Conservation (phyloP, 179 eudicot genomes). For the Spinacia oleracea region DNA sequence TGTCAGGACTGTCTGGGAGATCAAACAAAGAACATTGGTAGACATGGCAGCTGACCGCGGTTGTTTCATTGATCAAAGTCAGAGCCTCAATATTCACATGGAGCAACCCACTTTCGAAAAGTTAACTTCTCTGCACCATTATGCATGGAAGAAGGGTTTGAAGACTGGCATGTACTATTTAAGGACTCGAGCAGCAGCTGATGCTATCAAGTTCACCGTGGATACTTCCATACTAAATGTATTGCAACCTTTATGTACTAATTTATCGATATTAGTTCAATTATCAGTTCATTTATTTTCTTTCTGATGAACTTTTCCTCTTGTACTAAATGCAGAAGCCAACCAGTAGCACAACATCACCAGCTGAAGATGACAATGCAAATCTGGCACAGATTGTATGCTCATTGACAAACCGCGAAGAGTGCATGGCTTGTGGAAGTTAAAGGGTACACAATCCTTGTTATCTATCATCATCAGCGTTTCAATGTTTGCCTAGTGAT, state of each 20-base stretch:
- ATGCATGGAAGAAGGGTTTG: conserved; percentile 87
- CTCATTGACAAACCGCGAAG: conserved; percentile 73
- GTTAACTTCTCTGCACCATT: conserved; percentile 81
- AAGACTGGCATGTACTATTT: conserved; percentile 94
- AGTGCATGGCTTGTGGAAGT: conserved; percentile 86
- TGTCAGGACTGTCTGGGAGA: conserved; percentile 92
- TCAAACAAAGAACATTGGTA: conserved; percentile 74
- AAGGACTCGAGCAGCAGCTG: conserved; percentile 87
- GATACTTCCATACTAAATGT: conserved; percentile 75
- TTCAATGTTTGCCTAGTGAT: too few species aligned
- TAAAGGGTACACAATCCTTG: conserved; percentile 12
- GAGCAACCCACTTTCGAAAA: conserved; percentile 82
- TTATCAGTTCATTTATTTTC: background rate
- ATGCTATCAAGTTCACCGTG: conserved; percentile 91
- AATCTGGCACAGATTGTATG: conserved; percentile 74
- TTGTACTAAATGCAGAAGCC: conserved; percentile 45
- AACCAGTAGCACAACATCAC: conserved; percentile 17
- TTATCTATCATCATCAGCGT: background rate
- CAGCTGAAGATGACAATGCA: conserved; percentile 50
- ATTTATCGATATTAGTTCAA: background rate
- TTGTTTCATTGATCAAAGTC: conserved; percentile 87
- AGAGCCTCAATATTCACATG: conserved; percentile 91
- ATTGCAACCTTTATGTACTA: background rate
- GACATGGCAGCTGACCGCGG: conserved; percentile 96
- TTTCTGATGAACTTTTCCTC: background rate